Evolutionary conservation across 768 basidiomycete genomes (phyloP).

Genomic region (Boletellus sp.): DNA sequence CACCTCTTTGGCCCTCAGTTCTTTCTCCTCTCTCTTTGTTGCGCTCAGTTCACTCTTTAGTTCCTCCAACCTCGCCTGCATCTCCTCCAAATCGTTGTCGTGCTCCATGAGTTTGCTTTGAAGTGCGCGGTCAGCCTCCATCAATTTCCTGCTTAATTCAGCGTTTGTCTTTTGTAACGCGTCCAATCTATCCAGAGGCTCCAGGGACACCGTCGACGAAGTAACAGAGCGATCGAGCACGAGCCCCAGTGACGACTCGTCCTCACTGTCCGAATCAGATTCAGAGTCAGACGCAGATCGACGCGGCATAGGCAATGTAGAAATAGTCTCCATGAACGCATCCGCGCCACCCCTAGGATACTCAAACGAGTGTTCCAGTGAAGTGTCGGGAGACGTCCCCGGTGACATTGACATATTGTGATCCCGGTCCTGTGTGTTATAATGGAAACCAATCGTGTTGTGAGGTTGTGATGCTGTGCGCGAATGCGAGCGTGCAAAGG

Average conservation of each 20-base stretch:
- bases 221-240: constrained; percentile 57
- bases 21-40: constrained; percentile 90
- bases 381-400: constrained; percentile 35
- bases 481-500: constrained; percentile 60
- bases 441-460: constrained; percentile 39
- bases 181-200: constrained; percentile 69
- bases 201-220: constrained; percentile 66
- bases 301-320: constrained; percentile 58
- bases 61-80: constrained; percentile 76
- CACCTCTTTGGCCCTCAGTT: constrained; percentile 84
- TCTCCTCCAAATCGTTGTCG: constrained; percentile 79
- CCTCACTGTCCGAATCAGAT: constrained; percentile 48
- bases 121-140: constrained; percentile 68
- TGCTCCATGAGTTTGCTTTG: constrained; percentile 69
- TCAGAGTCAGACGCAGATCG: constrained; percentile 38
- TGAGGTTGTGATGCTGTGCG: constrained; percentile 52
- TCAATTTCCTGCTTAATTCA: constrained; percentile 70
- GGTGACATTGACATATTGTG: constrained; percentile 24
- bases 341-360: constrained; percentile 33
- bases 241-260: constrained; percentile 49
- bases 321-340: constrained; percentile 45
- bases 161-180: constrained; percentile 68
- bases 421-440: constrained; percentile 40
- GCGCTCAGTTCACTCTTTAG: constrained; percentile 68
- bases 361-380: constrained; percentile 36